These are phyloP conservation scores for Penicillium macrosclerotiorum DNA, from an alignment of 495 filamentous ascomycete species.

Conservation along the genomic window DNA sequence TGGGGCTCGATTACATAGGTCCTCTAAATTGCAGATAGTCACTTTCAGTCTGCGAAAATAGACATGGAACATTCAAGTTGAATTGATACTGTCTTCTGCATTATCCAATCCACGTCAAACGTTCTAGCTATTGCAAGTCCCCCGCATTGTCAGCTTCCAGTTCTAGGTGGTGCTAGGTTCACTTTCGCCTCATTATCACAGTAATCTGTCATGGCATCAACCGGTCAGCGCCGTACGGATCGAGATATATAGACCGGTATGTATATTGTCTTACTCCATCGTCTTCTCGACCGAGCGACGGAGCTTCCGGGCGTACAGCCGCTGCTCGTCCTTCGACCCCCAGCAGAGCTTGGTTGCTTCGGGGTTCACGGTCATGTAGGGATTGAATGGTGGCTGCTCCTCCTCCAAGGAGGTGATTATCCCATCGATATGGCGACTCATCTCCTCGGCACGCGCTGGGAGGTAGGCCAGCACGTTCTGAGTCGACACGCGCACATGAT, in stretches of 20 bases:
- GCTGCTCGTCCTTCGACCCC: slow-evolving; percentile 76
- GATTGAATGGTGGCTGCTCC: slow-evolving; percentile 83
- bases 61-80: no score
- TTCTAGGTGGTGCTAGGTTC: no score
- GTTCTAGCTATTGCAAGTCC: no score
- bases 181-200: no score
- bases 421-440: slow-evolving; percentile 79
- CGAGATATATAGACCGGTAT: no score
- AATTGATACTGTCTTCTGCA: no score
- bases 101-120: no score
- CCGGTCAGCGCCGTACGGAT: no score
- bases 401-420: slow-evolving; percentile 84
- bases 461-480: slow-evolving; percentile 84
- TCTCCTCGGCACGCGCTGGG: slow-evolving; percentile 68
- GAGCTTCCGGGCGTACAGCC: slow-evolving; percentile 77
- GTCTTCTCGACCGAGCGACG: slow-evolving; percentile 58
- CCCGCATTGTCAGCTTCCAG: no score
- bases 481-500: slow-evolving; percentile 82
- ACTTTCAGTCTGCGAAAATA: no score
- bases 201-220: background rate
- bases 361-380: slow-evolving; percentile 80
- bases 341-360: slow-evolving; percentile 87
- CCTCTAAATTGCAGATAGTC: no score
- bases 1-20: no score
- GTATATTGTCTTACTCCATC: slow-evolving; percentile 53